phyloP scores from a whole-genome alignment of 495 filamentous ascomycete genomes.

The Hyaloscypha variabilis region DNA sequence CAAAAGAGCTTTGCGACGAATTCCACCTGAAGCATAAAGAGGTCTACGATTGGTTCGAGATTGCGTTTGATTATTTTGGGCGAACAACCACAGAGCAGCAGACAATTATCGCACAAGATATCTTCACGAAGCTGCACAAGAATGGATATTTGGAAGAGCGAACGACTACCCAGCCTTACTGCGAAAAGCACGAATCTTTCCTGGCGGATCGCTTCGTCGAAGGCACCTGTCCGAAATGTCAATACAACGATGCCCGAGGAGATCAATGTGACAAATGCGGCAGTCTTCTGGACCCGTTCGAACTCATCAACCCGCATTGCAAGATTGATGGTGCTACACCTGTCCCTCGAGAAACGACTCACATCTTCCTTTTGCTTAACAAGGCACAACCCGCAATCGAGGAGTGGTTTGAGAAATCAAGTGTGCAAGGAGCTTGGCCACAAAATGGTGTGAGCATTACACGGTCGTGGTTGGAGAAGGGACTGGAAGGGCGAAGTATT shows the following conservation, averaged over 20 bases:
- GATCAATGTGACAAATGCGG: slow-evolving; percentile 88
- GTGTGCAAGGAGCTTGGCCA: slow-evolving; percentile 57
- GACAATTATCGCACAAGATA: slow-evolving; percentile 82
- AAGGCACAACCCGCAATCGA: slow-evolving; percentile 74
- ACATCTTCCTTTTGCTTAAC: slow-evolving; percentile 73
- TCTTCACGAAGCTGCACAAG: slow-evolving; percentile 74
- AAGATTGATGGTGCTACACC: slow-evolving; percentile 85
- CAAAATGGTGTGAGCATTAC: slow-evolving; percentile 59
- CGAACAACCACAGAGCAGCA: slow-evolving; percentile 81
- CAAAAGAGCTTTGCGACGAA: slow-evolving; percentile 76
- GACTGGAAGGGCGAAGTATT: slow-evolving; percentile 81
- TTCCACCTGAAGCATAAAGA: slow-evolving; percentile 83
- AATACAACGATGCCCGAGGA: slow-evolving; percentile 75
- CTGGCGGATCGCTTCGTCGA: slow-evolving; percentile 93
- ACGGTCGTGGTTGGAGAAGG: slow-evolving; percentile 56
- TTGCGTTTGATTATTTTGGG: slow-evolving; percentile 83
- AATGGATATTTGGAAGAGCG: slow-evolving; percentile 82
- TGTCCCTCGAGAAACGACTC: slow-evolving; percentile 62
- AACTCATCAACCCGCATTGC: slow-evolving; percentile 63
- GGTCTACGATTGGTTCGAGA: slow-evolving; percentile 87
- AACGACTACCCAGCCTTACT: slow-evolving; percentile 79
- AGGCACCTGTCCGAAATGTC: slow-evolving; percentile 81
- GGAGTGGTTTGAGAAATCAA: slow-evolving; percentile 63
- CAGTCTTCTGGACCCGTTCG: slow-evolving; percentile 75
- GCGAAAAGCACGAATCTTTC: slow-evolving; percentile 81